A percentile compares a stretch with the other conserved stretches of the same genome.
Conservation (phyloP, 257 asterid genomes). For the Nicotiana obtusifolia region DNA sequence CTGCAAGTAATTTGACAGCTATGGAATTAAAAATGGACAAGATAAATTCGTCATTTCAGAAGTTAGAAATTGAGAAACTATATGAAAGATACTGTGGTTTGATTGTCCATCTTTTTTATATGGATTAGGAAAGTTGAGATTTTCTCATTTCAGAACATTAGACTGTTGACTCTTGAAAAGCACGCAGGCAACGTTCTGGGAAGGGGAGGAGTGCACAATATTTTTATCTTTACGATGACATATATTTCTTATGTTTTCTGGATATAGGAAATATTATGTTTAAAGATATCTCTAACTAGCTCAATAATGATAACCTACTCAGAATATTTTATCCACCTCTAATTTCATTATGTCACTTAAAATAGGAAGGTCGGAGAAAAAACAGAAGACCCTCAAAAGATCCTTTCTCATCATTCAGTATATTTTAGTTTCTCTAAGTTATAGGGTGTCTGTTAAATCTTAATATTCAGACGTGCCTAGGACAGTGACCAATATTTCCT, state of each 20-base stretch:
- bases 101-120: no score
- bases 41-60: neutral
- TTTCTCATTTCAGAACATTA: neutral
- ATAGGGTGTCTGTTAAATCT: neutral
- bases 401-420: neutral
- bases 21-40: neutral
- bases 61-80: neutral
- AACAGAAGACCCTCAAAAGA: neutral
- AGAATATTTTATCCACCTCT: neutral
- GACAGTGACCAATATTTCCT: neutral
- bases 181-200: neutral
- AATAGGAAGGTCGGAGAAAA: neutral
- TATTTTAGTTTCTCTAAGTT: neutral
- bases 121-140: neutral
- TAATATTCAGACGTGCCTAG: neutral
- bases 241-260: neutral
- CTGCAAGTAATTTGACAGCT: neutral
- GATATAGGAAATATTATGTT: slow-evolving; percentile 2
- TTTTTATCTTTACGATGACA: neutral
- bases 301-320: neutral
- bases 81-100: neutral
- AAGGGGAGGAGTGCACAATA: neutral
- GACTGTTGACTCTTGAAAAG: neutral
- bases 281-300: neutral
- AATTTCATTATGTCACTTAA: neutral